phyloP scores from a whole-genome alignment of 176 grass and related monocot genomes.

The Pontederia paniculata region DNA sequence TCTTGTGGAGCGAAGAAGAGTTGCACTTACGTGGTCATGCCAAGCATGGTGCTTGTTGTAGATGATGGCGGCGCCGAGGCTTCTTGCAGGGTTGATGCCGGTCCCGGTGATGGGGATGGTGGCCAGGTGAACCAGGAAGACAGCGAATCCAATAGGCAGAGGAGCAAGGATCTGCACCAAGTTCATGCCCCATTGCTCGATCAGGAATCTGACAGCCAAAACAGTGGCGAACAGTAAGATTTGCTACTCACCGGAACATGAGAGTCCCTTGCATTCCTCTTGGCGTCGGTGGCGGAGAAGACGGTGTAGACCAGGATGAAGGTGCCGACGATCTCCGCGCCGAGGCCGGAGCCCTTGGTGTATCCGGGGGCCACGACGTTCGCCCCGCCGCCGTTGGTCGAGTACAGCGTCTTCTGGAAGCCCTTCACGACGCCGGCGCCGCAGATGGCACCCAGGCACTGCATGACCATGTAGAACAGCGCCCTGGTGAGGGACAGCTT shows the following conservation, averaged over 20 bases:
- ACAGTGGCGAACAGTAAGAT: background rate
- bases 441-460: conserved; percentile 14
- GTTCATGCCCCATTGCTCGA: background rate
- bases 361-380: conserved; percentile 5
- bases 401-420: conserved; percentile 3
- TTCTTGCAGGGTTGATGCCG: background rate
- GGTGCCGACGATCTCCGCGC: conserved; percentile 5
- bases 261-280: conserved; percentile 6
- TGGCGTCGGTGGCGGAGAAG: conserved; percentile 5
- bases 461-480: conserved; percentile 11
- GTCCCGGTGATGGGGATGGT: background rate
- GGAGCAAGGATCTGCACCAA: background rate
- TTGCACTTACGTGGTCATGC: background rate
- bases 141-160: background rate
- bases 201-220: background rate
- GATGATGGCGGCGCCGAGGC: background rate
- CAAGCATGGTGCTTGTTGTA: background rate
- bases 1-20: background rate
- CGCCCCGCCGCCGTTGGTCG: conserved; percentile 1
- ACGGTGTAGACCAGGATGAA: conserved; percentile 7
- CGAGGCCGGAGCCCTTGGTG: conserved; percentile 1
- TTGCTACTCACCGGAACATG: background rate
- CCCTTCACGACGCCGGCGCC: conserved; percentile 15
- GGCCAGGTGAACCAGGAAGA: background rate
- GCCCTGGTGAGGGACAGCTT: conserved; percentile 26